Evolutionary conservation across 2,329 filamentous ascomycete genomes (phyloP), one percentile per base, ranked within the genome.

Genomic region (Cercospora sp.): DNA sequence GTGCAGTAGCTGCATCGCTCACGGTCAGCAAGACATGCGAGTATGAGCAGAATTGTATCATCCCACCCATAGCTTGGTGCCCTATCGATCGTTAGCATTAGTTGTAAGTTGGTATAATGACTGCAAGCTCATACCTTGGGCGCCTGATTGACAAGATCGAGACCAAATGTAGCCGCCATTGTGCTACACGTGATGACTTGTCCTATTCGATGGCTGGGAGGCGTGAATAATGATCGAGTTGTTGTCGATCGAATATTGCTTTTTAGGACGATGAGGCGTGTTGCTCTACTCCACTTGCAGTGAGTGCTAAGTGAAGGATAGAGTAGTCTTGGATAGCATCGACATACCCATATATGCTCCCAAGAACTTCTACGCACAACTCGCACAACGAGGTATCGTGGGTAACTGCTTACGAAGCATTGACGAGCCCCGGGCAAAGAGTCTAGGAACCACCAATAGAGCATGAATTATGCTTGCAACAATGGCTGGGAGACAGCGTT

Each of bases 1-100:
- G 66, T 79, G 74, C 18, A 80, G 75, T 3, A 79, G 60, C 78
- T 78, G 63, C 26, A 7, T 10, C 16, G 13, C n/a, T 49, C 45
- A 3, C 30, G 12, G 21, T 43, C 13, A 60, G 32, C 18, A 8
- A 1, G 18, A 32, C 16, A 30, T 30, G 28, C 5, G 28, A 30
- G 28, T 30, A 30, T 30, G 28, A 7, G 7, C 6, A 30, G 7
- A 30, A 30, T 30, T 30, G 7, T 8, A 8, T 8, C 5, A 30
- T 18, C 66, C n/a, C 26, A 78, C 77, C 77, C 77, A 80, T 71
- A 80, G 62, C 66, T 79, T 80, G 2, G 77, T 80, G 53, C 77
- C 78, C 77, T 79, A 45, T 32, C 5, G 3, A 58, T 49, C 8
- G 24, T 59, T 7, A 28, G 28, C 28, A 28, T 28, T 28, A 28